Conservation (phyloP, 371 early-diverging fungal genomes). For the Mucor sp. region DNA sequence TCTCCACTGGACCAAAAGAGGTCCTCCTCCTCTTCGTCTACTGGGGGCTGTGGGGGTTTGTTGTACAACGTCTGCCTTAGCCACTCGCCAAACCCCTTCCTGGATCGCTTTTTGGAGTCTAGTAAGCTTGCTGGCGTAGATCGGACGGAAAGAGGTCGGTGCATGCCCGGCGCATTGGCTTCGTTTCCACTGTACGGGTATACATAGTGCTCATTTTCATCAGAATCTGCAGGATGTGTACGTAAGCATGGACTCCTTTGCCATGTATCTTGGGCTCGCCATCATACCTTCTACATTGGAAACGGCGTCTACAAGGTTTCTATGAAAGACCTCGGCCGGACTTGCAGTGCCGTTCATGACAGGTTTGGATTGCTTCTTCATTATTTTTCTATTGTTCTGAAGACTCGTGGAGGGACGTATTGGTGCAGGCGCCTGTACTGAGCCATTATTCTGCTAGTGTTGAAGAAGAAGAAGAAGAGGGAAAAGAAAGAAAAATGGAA, state of each 20-base stretch:
- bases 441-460: not conserved
- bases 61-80: constrained; percentile 4
- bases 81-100: constrained; percentile 15
- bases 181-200: constrained; percentile 42
- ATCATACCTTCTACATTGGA: constrained; percentile 41
- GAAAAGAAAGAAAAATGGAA: not conserved
- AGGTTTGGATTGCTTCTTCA: constrained; percentile 21
- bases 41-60: not conserved
- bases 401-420: not conserved
- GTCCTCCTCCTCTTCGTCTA: constrained; percentile 21
- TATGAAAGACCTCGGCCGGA: constrained; percentile 50
- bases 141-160: constrained; percentile 29
- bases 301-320: constrained; percentile 47
- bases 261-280: no score
- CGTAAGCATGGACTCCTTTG: no score
- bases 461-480: not conserved
- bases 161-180: constrained; percentile 13
- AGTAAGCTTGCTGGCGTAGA: constrained; percentile 13
- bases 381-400: not conserved
- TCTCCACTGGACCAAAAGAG: constrained; percentile 9
- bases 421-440: not conserved
- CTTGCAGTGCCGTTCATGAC: constrained; percentile 32
- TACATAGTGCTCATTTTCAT: constrained; percentile 53
- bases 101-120: constrained; percentile 1
- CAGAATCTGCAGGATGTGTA: constrained; percentile 34